Evolutionary conservation across 2,329 filamentous ascomycete species (phyloP).

Genomic region (Neopestalotiopsis clavispora): DNA sequence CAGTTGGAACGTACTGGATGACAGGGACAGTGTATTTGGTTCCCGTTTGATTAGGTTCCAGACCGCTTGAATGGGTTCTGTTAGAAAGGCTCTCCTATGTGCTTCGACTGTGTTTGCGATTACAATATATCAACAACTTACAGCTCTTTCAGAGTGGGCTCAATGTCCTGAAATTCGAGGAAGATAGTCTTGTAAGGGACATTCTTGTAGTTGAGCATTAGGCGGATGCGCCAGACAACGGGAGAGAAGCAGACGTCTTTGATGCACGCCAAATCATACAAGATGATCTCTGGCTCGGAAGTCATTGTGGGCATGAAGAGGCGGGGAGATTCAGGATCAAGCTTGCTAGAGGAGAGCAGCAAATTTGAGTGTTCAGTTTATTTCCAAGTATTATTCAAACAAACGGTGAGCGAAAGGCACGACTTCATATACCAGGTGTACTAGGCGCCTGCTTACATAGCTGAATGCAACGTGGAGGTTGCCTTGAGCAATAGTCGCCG

Average conservation of each 20-base stretch:
- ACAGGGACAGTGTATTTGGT: slow-evolving; percentile 45
- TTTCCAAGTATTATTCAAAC: background rate
- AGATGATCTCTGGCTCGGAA: slow-evolving; percentile 38
- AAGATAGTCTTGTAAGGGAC: slow-evolving; percentile 46
- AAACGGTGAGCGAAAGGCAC: background rate
- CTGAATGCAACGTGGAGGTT: background rate
- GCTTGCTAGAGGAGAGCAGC: background rate
- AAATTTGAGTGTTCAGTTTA: background rate
- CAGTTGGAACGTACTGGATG: slow-evolving; percentile 44
- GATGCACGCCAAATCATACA: slow-evolving; percentile 46
- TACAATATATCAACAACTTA: slow-evolving; percentile 22
- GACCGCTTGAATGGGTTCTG: slow-evolving; percentile 21
- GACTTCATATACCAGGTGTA: background rate
- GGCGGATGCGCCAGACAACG: slow-evolving; percentile 45
- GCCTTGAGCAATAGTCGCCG: background rate
- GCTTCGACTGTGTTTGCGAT: too few relatives aligned
- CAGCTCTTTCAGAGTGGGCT: slow-evolving; percentile 44
- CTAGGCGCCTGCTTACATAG: background rate
- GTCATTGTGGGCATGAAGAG: background rate
- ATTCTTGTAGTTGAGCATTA: slow-evolving; percentile 49
- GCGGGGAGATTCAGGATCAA: background rate
- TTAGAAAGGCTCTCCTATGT: background rate
- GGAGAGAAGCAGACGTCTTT: slow-evolving; percentile 47
- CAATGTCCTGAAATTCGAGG: slow-evolving; percentile 48
- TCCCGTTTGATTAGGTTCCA: slow-evolving; percentile 3